Base-by-base conservation (phyloP, 2,329 filamentous ascomycete species). In the Calonectria ilicicola region DNA sequence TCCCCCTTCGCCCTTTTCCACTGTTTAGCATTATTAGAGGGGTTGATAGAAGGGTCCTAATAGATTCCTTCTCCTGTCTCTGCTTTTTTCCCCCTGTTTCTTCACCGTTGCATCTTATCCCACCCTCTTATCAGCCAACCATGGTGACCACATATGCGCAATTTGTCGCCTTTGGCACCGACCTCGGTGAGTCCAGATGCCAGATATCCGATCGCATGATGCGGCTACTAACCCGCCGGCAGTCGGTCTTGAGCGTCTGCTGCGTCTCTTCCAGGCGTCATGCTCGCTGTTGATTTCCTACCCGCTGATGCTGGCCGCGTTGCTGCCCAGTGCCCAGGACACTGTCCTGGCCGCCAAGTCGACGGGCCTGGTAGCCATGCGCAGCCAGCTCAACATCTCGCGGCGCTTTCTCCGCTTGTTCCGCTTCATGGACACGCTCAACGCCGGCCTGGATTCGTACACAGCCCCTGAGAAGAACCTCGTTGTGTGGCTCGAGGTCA, bases 331-430 rank as follows among this genome's bases (percentile, higher is more conserved):
- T 35, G 72, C 27, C 49, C 74, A 51, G 14, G 49, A 68, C 26
- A 60, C 74, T 53, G 64, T 76, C 72, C 74, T 81, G 74, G 47
- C 81, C 8, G 73, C 81, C 10, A 81, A 83, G 19, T 79, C 78
- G n/a, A 72, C 80, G 10, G 81, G 83, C 38, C 82, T 86, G 35
- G 67, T 76, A 42, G 64, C 75, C 5, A 78, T 90, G 21, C 84
- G 84, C 72, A 73, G 79, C 53, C 85, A 84, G 46, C 79, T 91
- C 67, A 87, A 86, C 73, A 78, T 90, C 51, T 83, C 84, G 21
- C 87, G 93, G 44, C 89, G 93, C 26, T 91, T 90, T 82, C 88
- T 95, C 80, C 91, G 93, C 15, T 85, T 93, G 70, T 93, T 94
- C 81, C 91, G 92, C 78, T 94, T 93, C 80, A 83, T 93, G 65